Base-by-base conservation (phyloP, 768 basidiomycete species). In the Nevesoporus exiguus region DNA sequence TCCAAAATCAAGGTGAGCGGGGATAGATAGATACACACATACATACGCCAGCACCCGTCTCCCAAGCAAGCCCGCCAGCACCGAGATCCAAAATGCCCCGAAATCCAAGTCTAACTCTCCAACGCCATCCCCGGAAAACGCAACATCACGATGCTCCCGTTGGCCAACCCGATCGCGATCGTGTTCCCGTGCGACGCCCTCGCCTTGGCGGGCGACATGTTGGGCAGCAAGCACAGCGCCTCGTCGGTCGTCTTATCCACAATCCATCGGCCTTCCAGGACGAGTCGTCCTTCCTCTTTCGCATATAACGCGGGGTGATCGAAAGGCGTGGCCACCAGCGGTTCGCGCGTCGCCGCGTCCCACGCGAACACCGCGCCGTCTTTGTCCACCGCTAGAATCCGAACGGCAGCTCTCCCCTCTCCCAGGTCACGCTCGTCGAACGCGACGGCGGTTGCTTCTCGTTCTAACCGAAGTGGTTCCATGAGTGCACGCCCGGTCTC, bases 121-220 rank as follows among this genome's bases (percentile, higher is more conserved):
- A n/a, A n/a, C n/a, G n/a, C 21, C 58, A 55, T 4, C 27, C 17
- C 29, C 49, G 66, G 68, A 56, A 69, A 69, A 2, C 36, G 56
- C 48, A 69, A 0, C 22, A 69, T 59, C n/a, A 69, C 59, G 15
- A 69, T 58, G 17, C 67, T 57, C 49, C 68, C 68, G 14, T 66
- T 69, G 14, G 61, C 67, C 41, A 69, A 45, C 19, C 68, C 68
- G 31, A 69, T 61, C 37, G 56, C 68, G 36, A 71, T 57, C 14
- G 29, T 61, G 29, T 61, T 49, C n/a, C 57, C 58, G 7, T 51
- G 39, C 10, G 67, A 69, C 21, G 63, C 59, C 37, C 61, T 51
- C 25, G 54, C 62, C 17, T 33, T 69, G 27, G 63, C 56, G 0
- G 61, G 65, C 17, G 68, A 63, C 68, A 69, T 69, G 14, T 69